A percentile compares a stretch with the other conserved stretches of the same genome.
Evolutionary conservation across 2,329 filamentous ascomycete species (phyloP).

Genomic region (Penicillium sp.): DNA sequence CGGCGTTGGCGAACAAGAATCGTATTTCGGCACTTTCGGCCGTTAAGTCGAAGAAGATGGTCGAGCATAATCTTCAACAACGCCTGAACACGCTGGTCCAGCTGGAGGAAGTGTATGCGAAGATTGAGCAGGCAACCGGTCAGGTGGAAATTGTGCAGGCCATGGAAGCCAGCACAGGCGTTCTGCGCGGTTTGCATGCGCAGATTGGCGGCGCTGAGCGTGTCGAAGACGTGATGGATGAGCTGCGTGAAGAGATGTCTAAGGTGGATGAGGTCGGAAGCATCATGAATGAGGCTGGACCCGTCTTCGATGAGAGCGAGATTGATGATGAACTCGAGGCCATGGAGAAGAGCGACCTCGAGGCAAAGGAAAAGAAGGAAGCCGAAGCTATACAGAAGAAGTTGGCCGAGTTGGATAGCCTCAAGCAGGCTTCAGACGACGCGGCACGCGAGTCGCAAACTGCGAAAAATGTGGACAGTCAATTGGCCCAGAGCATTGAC

Average conservation of each 20-base stretch:
- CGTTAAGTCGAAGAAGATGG: slow-evolving; percentile 74
- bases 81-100: slow-evolving; percentile 70
- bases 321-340: slow-evolving; percentile 81
- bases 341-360: slow-evolving; percentile 57
- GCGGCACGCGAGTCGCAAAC: slow-evolving; percentile 29
- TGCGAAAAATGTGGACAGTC: slow-evolving; percentile 25
- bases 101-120: slow-evolving; percentile 74
- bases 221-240: slow-evolving; percentile 70
- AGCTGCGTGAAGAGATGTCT: slow-evolving; percentile 70
- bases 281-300: slow-evolving; percentile 62
- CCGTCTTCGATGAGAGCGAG: slow-evolving; percentile 67
- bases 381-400: slow-evolving; percentile 44
- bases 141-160: slow-evolving; percentile 77
- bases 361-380: slow-evolving; percentile 45
- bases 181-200: slow-evolving; percentile 66
- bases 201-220: slow-evolving; percentile 70
- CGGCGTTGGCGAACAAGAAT: slow-evolving; percentile 67
- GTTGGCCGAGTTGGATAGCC: slow-evolving; percentile 45
- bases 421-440: slow-evolving; percentile 39
- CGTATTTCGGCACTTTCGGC: slow-evolving; percentile 68
- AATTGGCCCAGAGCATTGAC: slow-evolving; percentile 35
- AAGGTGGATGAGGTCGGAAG: slow-evolving; percentile 75
- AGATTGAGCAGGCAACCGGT: slow-evolving; percentile 78
- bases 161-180: slow-evolving; percentile 71
- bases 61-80: slow-evolving; percentile 65